Percentiles rank a stretch among this genome's conserved stretches.
Evolutionary conservation across 306 rosid genomes (phyloP).

Genomic region (Quercus gilva): DNA sequence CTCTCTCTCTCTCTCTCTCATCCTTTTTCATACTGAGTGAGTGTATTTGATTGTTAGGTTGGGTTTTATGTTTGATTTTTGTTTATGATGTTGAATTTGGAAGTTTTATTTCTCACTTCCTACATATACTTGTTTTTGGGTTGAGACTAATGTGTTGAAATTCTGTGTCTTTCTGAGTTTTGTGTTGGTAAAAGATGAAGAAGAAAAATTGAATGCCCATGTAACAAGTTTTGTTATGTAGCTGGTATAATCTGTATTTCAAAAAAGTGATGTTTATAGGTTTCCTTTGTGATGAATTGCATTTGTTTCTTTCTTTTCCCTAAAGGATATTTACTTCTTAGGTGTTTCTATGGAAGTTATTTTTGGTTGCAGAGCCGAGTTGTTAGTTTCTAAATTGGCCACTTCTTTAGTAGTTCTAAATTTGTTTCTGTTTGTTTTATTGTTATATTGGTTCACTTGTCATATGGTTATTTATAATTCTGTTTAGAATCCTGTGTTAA

Average conservation of each 20-base stretch:
- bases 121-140: neutral
- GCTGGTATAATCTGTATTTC: neutral
- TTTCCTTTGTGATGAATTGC: neutral
- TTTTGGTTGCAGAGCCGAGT: neutral
- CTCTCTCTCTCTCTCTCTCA: neutral
- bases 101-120: neutral
- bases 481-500: neutral
- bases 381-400: neutral
- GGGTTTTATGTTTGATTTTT: neutral
- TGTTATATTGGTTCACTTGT: neutral
- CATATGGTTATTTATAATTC: neutral
- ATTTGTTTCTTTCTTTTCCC: neutral
- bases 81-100: neutral
- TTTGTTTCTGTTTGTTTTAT: neutral
- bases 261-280: neutral
- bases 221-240: neutral
- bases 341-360: neutral
- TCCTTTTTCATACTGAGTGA: neutral
- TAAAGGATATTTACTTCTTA: too few species aligned
- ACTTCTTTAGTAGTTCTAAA: neutral
- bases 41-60: neutral
- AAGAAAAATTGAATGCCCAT: neutral
- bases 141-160: neutral
- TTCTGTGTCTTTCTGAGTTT: neutral
- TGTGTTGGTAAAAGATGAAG: neutral